Base-by-base conservation (phyloP, 2,329 filamentous ascomycete genomes). In the Atkinsonella texensis region DNA sequence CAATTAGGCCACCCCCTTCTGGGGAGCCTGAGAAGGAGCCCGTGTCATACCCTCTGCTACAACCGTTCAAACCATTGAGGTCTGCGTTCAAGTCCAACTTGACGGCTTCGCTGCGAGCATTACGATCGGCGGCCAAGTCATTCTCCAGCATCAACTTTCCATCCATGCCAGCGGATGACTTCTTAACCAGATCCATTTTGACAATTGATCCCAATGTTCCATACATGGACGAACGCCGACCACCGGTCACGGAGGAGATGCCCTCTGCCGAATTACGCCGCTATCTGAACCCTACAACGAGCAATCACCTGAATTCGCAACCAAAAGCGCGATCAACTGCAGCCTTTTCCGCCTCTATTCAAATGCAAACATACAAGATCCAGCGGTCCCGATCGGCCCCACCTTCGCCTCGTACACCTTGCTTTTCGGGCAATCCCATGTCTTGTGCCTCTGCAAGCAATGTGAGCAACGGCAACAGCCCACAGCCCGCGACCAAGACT, bases 301-400 rank as follows among this genome's bases (percentile, higher is more conserved):
- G 61, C 49, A 59, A 61, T 52, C 65, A 60, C 52, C 63, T 63
- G 41, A 68, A 59, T 53, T 60, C 54, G 28, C 64, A 54, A 39
- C 61, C 63, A 12, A 63, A 63, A 35, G 56, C 59, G 9, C 57
- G 59, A 38, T 23, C 38, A 17, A 31, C 18, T 10, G 46, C 49
- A 4, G 42, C 69, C 49, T 84, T 78, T 59, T 83, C 80, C 13
- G 80, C 82, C 28, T 84, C 82, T 1, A 85, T 85, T 53, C 81
- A 85, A 62, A 84, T 85, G 81, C 80, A 84, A 60, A 85, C 82
- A 0, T 85, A 85, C 70, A 81, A 80, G 60, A 73, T 80, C 35
- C 74, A 75, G 59, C 72, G 73, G 38, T 74, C 72, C 31, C 71
- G 69, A 54, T 69, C 68, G 49, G 58, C 65, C 40, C 59, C 67